phyloP scores from a whole-genome alignment of 1,139 yeast genomes.

The Lizanozyma gosingica region DNA sequence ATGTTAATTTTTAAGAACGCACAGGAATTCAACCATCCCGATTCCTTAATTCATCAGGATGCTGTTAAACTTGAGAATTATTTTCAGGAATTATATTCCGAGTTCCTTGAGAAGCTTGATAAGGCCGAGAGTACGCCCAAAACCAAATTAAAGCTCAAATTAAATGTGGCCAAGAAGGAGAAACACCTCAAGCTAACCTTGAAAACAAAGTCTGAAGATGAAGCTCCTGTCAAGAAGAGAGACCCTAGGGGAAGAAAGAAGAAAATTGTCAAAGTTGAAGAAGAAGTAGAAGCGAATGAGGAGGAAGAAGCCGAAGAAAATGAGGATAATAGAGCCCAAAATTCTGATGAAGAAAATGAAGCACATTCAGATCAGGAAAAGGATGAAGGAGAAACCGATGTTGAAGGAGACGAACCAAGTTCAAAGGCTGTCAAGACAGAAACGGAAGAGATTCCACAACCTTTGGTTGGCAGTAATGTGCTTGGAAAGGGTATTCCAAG shows the following conservation, averaged over 20 bases:
- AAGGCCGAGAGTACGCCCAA: constrained; percentile 8
- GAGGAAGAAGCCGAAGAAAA: not conserved
- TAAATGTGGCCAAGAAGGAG: constrained; percentile 12
- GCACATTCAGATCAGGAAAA: constrained; percentile 1
- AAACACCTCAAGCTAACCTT: constrained; percentile 16
- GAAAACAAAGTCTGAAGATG: constrained; percentile 12
- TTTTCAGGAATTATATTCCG: constrained; percentile 23
- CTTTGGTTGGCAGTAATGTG: not conserved
- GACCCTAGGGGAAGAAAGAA: constrained; percentile 11
- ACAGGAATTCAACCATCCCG: constrained; percentile 46
- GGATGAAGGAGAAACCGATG: constrained; percentile 7
- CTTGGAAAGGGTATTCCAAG: not conserved
- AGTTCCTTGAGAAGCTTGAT: constrained; percentile 14
- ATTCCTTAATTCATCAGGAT: constrained; percentile 48
- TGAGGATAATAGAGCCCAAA: not conserved
- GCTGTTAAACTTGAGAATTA: constrained; percentile 34
- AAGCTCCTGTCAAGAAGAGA: constrained; percentile 8
- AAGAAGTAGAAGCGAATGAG: not conserved
- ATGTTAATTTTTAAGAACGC: constrained; percentile 49
- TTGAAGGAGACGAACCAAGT: not conserved
- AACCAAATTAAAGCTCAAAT: constrained; percentile 19
- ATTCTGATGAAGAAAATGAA: not conserved
- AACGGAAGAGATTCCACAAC: not conserved
- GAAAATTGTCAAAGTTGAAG: not conserved
- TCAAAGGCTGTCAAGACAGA: not conserved